Conservation (phyloP, 2,329 filamentous ascomycete genomes). For the Talaromyces pinophilus region DNA sequence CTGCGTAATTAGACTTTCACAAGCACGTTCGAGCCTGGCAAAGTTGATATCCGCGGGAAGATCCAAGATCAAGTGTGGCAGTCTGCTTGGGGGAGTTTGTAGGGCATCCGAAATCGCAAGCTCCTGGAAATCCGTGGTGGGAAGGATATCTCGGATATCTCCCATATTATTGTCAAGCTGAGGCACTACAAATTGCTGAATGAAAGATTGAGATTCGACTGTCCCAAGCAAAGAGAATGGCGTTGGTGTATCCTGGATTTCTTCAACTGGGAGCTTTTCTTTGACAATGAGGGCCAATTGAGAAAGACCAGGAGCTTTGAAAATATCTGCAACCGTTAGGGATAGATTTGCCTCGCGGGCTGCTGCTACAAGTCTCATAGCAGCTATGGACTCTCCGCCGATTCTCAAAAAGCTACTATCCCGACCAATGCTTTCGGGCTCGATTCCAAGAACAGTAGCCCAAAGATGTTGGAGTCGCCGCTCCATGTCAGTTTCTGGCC, state of each 20-base stretch:
- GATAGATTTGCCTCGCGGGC: constrained; percentile 5
- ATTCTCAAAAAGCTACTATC: constrained; percentile 35
- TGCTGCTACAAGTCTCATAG: constrained; percentile 27
- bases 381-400: constrained; percentile 31
- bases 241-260: neutral
- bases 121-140: constrained; percentile 10
- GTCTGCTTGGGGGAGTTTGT: constrained; percentile 6
- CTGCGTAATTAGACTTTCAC: constrained; percentile 3
- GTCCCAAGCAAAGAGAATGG: neutral
- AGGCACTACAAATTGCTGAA: neutral
- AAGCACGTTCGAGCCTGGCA: neutral
- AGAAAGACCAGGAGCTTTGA: constrained; percentile 10
- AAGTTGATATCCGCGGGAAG: neutral
- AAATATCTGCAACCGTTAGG: constrained; percentile 19
- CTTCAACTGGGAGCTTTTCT: neutral
- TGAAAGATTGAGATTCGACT: neutral
- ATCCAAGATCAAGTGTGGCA: constrained; percentile 13
- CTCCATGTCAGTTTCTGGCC: constrained; percentile 22
- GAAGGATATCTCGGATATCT: neutral
- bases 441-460: constrained; percentile 28
- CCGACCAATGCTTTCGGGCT: constrained; percentile 25
- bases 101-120: constrained; percentile 10
- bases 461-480: constrained; percentile 25
- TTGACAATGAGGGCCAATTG: constrained; percentile 4
- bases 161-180: neutral